Percentiles rank a stretch among this genome's conserved stretches.
Conservation (phyloP, 208 protist species). For the Tritrichomonas foetus region DNA sequence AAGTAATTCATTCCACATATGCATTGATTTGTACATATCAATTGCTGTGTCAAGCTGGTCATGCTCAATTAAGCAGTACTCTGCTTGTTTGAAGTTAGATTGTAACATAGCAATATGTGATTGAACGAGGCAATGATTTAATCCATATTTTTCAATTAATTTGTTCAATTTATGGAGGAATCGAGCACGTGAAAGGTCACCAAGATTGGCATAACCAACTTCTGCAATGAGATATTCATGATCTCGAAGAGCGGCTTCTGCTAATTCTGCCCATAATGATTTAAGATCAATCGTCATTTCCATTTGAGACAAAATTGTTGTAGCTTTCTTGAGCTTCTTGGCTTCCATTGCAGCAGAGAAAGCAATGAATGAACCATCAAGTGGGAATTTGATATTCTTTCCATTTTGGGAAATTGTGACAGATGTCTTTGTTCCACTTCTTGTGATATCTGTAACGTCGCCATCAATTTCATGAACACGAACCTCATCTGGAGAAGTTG, state of each 20-base stretch:
- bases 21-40: slow-evolving; percentile 32
- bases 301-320: not conserved
- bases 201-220: not conserved
- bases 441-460: not conserved
- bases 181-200: not conserved
- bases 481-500: slow-evolving; percentile 17
- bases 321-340: not conserved
- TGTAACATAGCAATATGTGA: not conserved
- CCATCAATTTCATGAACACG: not conserved
- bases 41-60: not conserved
- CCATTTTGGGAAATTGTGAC: not conserved
- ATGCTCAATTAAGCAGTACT: slow-evolving; percentile 12
- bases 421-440: not conserved
- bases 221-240: not conserved
- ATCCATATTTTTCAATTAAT: not conserved
- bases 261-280: not conserved
- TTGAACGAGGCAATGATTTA: not conserved
- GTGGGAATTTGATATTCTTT: not conserved
- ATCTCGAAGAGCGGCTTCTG: not conserved
- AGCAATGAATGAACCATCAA: slow-evolving; percentile 15
- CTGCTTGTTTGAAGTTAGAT: not conserved
- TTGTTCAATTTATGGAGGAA: not conserved
- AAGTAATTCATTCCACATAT: slow-evolving; percentile 19
- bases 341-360: slow-evolving; percentile 22
- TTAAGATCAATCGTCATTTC: not conserved